Evolutionary conservation across 768 basidiomycete genomes (phyloP), one percentile per base, ranked within the genome.

Genomic region (Sarcomyxa edulis): DNA sequence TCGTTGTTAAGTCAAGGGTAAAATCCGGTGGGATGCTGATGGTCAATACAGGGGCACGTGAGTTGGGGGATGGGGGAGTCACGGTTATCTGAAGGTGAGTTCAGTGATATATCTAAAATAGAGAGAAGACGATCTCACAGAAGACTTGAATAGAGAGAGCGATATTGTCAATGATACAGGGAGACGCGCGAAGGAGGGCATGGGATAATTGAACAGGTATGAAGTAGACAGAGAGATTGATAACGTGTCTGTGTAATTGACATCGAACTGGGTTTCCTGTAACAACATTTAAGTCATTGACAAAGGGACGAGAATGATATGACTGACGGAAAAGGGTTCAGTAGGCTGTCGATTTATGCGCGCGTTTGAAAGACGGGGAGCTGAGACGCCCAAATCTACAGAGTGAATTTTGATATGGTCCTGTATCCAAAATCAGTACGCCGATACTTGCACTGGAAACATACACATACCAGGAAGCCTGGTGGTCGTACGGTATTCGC

Each of bases 321-420:
- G 27, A 52, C 62, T 51, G 34, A 68, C 71, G 7, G 57, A 59
- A 10, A 48, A 47, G 30, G 51, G 40, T 19, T 46, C 51, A 29
- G 43, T 25, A n/a, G 42, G 52, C 46, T 60, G 51, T 12, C 40
- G 66, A 31, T 69, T 61, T 25, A 81, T 66, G 18, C 75, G 75
- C 5, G 88, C 90, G 53, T 84, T 77, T 23, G 73, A 81, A 16
- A 97, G 51, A 9, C 72, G 66, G 0, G 96, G 96, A 1, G 87
- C 94, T 5, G 84, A 78, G 6, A 69, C 64, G 3, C 93, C 93
- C 29, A 96, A 71, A 47, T 91, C 77, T 10, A 95, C 76, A 0
- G 88, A 81, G 47, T 91, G 89, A 4, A 97, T 76, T 41, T 79
- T 78, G 38, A 95, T 90, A 44, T 84, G 75, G 50, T 92, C 91